Percentiles rank a stretch among this genome's conserved stretches.
These are phyloP conservation scores for Collybia sp. DNA, from an alignment of 768 basidiomycete species.

Conservation along the genomic window DNA sequence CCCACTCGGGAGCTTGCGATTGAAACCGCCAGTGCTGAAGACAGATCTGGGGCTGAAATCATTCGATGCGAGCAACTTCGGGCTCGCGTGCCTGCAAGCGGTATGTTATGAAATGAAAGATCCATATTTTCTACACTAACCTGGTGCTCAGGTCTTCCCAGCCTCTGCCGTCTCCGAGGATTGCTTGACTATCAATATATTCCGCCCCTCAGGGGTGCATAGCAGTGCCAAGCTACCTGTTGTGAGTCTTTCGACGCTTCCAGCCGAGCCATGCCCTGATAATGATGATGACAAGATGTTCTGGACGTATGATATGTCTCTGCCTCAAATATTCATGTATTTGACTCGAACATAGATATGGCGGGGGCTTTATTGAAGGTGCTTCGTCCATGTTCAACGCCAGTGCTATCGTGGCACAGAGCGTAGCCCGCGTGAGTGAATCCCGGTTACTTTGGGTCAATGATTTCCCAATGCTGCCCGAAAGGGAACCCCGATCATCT, in stretches of 20 bases:
- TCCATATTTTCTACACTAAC: neutral
- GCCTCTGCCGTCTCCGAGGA: conserved; percentile 36
- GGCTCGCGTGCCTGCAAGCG: conserved; percentile 22
- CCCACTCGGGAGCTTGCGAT: conserved; percentile 21
- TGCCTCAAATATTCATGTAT: neutral
- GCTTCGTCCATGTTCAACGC: conserved; percentile 23
- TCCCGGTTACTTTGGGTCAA: conserved; percentile 17
- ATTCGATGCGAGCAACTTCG: conserved; percentile 24
- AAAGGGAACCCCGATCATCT: conserved; percentile 38
- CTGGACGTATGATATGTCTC: neutral
- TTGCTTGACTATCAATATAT: conserved; percentile 56
- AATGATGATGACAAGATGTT: neutral
- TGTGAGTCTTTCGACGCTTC: conserved; percentile 12
- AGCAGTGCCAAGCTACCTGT: conserved; percentile 29
- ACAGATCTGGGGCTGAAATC: conserved; percentile 10
- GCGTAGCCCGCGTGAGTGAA: conserved; percentile 25
- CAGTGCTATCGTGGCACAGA: conserved; percentile 29
- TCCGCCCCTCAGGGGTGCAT: conserved; percentile 36
- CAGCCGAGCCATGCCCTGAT: no score
- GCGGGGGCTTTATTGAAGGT: conserved; percentile 27
- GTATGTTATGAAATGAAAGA: conserved; percentile 9
- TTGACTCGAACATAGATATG: conserved; percentile 18
- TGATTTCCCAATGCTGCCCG: conserved; percentile 14
- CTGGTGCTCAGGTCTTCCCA: conserved; percentile 3
- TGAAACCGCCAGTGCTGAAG: conserved; percentile 21